These are phyloP conservation scores for Backusella tuberculispora DNA, from an alignment of 192 early-diverging fungal species.

Conservation along the genomic window DNA sequence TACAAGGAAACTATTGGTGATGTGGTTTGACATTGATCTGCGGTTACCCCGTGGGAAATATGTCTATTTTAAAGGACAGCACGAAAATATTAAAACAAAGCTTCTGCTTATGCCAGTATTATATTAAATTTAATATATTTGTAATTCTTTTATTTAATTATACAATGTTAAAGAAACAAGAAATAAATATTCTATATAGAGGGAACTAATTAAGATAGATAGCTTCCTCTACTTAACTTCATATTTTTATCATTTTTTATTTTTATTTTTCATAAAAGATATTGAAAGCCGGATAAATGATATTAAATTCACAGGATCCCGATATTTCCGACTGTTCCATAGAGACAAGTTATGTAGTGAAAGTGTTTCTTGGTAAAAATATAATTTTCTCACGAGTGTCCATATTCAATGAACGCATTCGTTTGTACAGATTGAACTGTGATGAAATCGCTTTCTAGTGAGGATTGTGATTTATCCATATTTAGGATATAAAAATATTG, in stretches of 20 bases:
- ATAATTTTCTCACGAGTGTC: not conserved
- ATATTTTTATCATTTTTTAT: too few species aligned
- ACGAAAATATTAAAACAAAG: not conserved
- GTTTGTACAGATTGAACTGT: not conserved
- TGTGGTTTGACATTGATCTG: not conserved
- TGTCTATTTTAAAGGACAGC: not conserved
- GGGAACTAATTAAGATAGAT: too few species aligned
- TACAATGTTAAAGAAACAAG: too few species aligned
- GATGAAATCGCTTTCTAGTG: not conserved
- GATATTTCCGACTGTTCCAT: not conserved
- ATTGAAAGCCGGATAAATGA: not conserved
- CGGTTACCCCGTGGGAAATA: not conserved
- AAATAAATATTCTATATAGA: too few species aligned
- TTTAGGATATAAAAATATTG: not conserved
- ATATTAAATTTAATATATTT: too few species aligned
- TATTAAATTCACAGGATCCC: not conserved
- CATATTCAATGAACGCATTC: not conserved
- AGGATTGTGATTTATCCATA: not conserved
- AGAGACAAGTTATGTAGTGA: too few species aligned
- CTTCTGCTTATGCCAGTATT: too few species aligned
- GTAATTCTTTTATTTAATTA: too few species aligned
- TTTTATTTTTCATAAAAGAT: not conserved
- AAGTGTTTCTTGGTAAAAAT: not conserved
- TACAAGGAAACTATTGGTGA: constrained; percentile 7
- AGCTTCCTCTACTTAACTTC: too few species aligned